phyloP scores from a whole-genome alignment of 306 rosid genomes.

The Hylodesmum podocarpum region DNA sequence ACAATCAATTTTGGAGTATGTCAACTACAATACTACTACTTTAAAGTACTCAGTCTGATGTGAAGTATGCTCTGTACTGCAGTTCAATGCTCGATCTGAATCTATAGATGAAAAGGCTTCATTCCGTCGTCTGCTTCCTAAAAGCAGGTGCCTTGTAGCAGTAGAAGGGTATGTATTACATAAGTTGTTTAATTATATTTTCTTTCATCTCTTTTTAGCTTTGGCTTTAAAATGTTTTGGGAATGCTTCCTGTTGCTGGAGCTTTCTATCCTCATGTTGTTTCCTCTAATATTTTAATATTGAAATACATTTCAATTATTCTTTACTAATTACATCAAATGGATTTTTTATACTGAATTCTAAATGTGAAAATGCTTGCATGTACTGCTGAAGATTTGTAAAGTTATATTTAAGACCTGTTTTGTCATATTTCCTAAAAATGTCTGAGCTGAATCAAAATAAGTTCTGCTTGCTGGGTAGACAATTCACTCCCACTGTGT shows the following conservation, averaged over 20 bases:
- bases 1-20: not conserved
- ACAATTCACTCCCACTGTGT: conserved; percentile 1
- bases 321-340: not conserved
- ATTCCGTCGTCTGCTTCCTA: conserved; percentile 74
- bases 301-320: not conserved
- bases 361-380: not conserved
- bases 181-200: not conserved
- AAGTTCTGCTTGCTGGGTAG: not conserved
- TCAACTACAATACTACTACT: not conserved
- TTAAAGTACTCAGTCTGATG: conserved; percentile 9
- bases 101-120: conserved; percentile 74
- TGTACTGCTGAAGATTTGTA: not conserved
- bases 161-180: conserved; percentile 65
- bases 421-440: not conserved
- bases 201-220: not conserved
- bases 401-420: not conserved
- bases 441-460: conserved; percentile 1
- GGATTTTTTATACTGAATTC: not conserved
- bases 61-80: conserved; percentile 24
- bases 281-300: not conserved
- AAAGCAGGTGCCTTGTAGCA: conserved; percentile 77
- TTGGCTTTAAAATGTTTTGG: not conserved
- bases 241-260: conserved; percentile 3
- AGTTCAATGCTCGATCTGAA: conserved; percentile 92
- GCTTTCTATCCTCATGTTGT: not conserved